These are phyloP conservation scores for Leptodermis oblonga DNA, from an alignment of 257 asterid genomes.

Conservation along the genomic window DNA sequence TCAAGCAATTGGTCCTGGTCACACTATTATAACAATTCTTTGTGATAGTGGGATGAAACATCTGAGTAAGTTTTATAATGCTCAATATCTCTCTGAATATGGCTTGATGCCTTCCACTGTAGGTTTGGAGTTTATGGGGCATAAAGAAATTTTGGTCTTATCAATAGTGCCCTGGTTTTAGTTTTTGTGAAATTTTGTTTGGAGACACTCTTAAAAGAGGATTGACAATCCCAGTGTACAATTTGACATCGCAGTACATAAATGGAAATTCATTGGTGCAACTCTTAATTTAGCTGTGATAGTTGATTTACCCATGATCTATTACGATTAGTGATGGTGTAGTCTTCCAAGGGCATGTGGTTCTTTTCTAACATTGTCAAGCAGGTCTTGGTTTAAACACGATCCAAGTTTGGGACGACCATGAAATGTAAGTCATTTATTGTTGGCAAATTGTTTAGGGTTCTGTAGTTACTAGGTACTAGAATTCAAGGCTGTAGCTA, in stretches of 20 bases:
- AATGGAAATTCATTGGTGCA: too few relatives aligned
- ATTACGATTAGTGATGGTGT: neutral
- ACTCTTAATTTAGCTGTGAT: too few relatives aligned
- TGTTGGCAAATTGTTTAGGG: neutral
- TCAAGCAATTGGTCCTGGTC: slow-evolving; percentile 76
- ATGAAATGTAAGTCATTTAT: neutral
- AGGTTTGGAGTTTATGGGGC: slow-evolving; percentile 69
- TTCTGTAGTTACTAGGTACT: neutral
- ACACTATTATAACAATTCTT: slow-evolving; percentile 76
- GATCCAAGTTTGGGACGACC: too few relatives aligned
- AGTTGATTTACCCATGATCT: neutral
- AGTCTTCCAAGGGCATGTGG: too few relatives aligned
- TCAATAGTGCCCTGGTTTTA: neutral
- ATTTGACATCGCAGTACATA: too few relatives aligned
- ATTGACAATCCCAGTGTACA: neutral
- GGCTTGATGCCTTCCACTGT: slow-evolving; percentile 61
- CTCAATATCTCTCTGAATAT: slow-evolving; percentile 56
- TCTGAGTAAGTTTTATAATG: slow-evolving; percentile 71
- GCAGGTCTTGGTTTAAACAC: too few relatives aligned
- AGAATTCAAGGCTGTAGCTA: neutral
- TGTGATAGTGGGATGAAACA: slow-evolving; percentile 99
- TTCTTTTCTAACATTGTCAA: too few relatives aligned
- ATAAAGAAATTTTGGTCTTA: neutral
- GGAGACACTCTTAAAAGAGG: too few relatives aligned
- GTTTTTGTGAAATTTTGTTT: too few relatives aligned